A percentile compares a stretch with the other conserved stretches of the same genome.
Conservation (phyloP, 108 stramenopile genomes). For the Conticribra weissflogii region DNA sequence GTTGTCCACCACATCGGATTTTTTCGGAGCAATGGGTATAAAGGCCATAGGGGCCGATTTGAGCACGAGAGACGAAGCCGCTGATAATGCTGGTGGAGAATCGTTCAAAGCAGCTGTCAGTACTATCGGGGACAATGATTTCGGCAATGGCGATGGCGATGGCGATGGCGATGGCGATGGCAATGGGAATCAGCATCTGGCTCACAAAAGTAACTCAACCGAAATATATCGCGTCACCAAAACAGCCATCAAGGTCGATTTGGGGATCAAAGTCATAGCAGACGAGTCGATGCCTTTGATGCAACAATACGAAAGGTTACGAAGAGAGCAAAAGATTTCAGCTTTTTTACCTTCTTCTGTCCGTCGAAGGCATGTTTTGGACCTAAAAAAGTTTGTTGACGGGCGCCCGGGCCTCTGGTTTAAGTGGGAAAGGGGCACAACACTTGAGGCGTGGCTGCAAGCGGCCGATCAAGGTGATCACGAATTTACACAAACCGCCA, state of each 20-base stretch:
- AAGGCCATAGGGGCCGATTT: too few species aligned
- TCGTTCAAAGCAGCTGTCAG: too few species aligned
- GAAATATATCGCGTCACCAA: background rate
- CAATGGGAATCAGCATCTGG: background rate
- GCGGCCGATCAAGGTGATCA: background rate
- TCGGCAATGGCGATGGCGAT: too few species aligned
- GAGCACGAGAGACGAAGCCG: too few species aligned
- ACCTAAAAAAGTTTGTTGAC: constrained; percentile 11
- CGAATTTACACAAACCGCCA: background rate
- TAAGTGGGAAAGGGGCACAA: constrained; percentile 27
- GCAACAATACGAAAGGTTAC: constrained; percentile 4
- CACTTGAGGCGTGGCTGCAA: constrained; percentile 17
- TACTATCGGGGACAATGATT: too few species aligned
- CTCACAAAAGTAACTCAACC: background rate
- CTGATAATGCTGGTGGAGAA: too few species aligned
- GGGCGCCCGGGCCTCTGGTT: constrained; percentile 6
- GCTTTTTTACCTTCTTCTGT: constrained; percentile 6
- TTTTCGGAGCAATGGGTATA: too few species aligned
- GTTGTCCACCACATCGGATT: too few species aligned
- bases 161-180: too few species aligned
- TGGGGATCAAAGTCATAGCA: constrained; percentile 20
- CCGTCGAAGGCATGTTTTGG: constrained; percentile 4
- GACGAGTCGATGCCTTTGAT: background rate
- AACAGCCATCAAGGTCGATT: background rate
- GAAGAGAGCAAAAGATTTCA: constrained; percentile 20